Evolutionary conservation across 352 stramenopile species (phyloP).

Genomic region (Elongisporangium anandrum): DNA sequence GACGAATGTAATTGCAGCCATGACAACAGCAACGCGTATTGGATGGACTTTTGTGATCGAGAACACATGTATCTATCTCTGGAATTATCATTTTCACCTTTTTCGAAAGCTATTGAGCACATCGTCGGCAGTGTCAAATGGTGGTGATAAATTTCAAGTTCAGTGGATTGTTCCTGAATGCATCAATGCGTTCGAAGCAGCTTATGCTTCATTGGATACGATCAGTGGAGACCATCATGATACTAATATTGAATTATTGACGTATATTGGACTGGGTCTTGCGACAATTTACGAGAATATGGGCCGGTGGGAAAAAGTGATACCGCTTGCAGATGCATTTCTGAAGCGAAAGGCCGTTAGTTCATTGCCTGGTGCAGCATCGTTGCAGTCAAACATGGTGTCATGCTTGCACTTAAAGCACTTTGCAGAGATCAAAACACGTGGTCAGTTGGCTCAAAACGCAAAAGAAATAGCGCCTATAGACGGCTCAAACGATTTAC

Average conservation of each 20-base stretch:
- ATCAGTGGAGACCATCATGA: constrained; percentile 12
- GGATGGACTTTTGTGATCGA: constrained; percentile 68
- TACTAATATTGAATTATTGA: constrained; percentile 28
- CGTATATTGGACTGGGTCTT: constrained; percentile 44
- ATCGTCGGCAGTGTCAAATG: background rate
- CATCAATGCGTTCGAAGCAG: constrained; percentile 50
- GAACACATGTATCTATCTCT: constrained; percentile 84
- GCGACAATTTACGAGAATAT: constrained; percentile 46
- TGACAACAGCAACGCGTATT: constrained; percentile 31
- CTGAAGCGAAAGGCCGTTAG: constrained; percentile 39
- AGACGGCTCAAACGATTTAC: constrained; percentile 19
- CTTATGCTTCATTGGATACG: constrained; percentile 42
- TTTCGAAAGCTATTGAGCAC: constrained; percentile 38
- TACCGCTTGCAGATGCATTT: constrained; percentile 42
- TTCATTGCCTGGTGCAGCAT: background rate
- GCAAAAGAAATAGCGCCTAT: constrained; percentile 51
- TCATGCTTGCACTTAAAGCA: constrained; percentile 46
- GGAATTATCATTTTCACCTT: constrained; percentile 90
- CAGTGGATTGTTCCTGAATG: constrained; percentile 59
- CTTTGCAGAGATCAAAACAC: constrained; percentile 65
- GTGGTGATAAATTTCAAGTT: constrained; percentile 12
- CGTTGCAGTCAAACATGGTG: background rate
- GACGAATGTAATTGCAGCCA: constrained; percentile 23
- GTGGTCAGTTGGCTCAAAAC: constrained; percentile 62
- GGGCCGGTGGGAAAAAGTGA: constrained; percentile 40